Conservation (phyloP, 169 alveolate species). For the Eimeria acervulina region DNA sequence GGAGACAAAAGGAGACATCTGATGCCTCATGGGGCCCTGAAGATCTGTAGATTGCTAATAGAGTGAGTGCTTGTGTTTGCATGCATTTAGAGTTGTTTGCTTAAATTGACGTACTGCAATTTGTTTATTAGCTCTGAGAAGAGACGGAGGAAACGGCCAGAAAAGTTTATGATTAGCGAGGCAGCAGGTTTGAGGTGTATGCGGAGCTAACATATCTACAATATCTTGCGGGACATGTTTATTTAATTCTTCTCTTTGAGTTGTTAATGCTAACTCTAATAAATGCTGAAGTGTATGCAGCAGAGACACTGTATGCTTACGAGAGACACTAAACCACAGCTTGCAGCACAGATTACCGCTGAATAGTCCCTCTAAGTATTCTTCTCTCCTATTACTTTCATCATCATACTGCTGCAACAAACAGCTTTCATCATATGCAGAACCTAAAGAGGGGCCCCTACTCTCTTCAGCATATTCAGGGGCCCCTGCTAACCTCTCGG, state of each 20-base stretch:
- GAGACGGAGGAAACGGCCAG: background rate
- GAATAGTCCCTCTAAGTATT: background rate
- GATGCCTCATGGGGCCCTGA: background rate
- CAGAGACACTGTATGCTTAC: background rate
- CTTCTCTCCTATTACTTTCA: too few relatives aligned
- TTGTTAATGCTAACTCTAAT: background rate
- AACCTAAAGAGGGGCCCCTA: too few relatives aligned
- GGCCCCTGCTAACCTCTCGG: too few relatives aligned
- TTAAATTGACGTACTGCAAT: too few relatives aligned
- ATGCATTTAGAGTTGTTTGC: too few relatives aligned
- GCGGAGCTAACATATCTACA: background rate
- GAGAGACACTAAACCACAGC: background rate
- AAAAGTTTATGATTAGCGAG: background rate
- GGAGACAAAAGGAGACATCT: background rate
- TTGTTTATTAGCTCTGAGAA: background rate
- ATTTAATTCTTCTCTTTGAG: background rate
- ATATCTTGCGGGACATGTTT: background rate
- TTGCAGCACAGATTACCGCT: background rate
- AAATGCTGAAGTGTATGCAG: background rate
- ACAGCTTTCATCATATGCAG: too few relatives aligned
- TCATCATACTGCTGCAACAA: too few relatives aligned
- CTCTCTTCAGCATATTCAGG: too few relatives aligned
- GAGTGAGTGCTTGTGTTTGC: too few relatives aligned
- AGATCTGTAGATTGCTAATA: too few relatives aligned
- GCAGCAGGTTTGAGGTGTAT: background rate